Evolutionary conservation across 176 grass and related monocot species (phyloP).

Genomic region (Carex cristatella): DNA sequence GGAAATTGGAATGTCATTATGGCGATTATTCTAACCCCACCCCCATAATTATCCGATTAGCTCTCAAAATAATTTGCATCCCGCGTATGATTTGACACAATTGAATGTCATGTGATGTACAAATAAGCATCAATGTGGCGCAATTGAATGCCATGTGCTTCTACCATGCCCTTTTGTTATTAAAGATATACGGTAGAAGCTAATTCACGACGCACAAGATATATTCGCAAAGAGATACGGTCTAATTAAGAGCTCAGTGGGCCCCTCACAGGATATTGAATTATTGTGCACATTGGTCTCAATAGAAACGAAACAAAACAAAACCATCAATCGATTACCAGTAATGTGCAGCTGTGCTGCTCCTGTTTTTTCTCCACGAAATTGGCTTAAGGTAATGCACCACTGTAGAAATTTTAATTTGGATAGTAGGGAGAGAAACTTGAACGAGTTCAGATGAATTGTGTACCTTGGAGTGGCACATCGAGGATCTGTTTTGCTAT

Average conservation of each 20-base stretch:
- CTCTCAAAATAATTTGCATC: background rate
- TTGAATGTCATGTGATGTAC: background rate
- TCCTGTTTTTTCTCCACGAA: background rate
- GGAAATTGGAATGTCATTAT: no score
- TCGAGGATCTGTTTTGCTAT: constrained; percentile 44
- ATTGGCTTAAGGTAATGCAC: background rate
- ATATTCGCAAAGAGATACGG: background rate
- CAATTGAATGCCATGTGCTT: no score
- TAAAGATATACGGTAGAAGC: no score
- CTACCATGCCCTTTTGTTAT: no score
- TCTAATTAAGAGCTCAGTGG: background rate
- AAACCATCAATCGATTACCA: no score
- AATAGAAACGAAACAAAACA: background rate
- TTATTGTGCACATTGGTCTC: background rate
- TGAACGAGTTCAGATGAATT: background rate
- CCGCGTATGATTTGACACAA: background rate
- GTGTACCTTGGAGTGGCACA: constrained; percentile 56
- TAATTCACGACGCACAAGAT: no score
- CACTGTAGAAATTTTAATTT: background rate
- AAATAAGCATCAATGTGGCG: background rate
- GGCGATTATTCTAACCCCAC: background rate
- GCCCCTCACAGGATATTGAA: background rate
- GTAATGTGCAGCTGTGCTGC: background rate
- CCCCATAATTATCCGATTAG: background rate
- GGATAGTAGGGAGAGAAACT: background rate